These are phyloP conservation scores for sorghum (Sorghum bicolor) DNA, from an alignment of 176 grass and related monocot genomes.

Conservation along the genomic window Sorghum_bicolor_NCBIv3 NC_012872.2:59437001-59437500, in stretches of 20 bases:
- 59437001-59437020: too few species aligned
- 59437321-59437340: not conserved
- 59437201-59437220: too few species aligned
- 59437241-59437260: not conserved
- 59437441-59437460: not conserved
- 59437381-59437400: conserved; percentile 22
- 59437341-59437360: not conserved
- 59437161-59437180: too few species aligned
- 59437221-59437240: too few species aligned
- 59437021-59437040: too few species aligned
- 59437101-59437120: too few species aligned
- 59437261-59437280: not conserved
- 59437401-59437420: conserved; percentile 4
- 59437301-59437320: not conserved
- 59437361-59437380: conserved; percentile 4
- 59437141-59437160: too few species aligned
- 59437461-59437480: conserved; percentile 6
- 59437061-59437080: too few species aligned
- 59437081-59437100: too few species aligned
- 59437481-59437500: conserved; percentile 9
- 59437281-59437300: conserved; percentile 5
- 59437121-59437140: too few species aligned
- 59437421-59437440: not conserved
- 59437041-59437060: too few species aligned
- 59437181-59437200: too few species aligned